Evolutionary conservation across 2,329 filamentous ascomycete genomes (phyloP).

Genomic region (Bipolaris bicolor): DNA sequence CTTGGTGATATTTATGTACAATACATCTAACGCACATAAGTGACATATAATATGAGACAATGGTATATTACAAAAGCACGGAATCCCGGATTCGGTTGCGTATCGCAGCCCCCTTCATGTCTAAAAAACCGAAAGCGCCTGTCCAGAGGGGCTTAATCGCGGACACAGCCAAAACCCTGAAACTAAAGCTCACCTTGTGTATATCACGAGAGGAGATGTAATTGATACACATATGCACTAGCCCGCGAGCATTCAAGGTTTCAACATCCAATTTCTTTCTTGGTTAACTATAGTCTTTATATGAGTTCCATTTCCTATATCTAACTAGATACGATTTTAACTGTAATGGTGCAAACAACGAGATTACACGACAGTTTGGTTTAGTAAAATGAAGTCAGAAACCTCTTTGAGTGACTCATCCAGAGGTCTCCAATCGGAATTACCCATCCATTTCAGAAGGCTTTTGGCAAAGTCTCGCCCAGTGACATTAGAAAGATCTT

Average conservation of each 20-base stretch:
- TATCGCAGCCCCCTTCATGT: background rate
- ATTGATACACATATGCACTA: background rate
- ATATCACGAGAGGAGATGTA: too few species aligned
- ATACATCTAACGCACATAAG: background rate
- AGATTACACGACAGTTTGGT: background rate
- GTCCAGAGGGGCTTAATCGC: too few species aligned
- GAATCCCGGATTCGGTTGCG: background rate
- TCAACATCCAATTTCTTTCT: background rate
- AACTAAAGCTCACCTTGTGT: too few species aligned
- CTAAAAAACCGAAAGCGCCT: too few species aligned
- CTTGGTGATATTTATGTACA: background rate
- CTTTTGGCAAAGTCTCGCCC: background rate
- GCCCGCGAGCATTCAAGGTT: background rate
- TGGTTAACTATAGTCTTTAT: background rate
- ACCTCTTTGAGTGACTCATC: conserved; percentile 1
- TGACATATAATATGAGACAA: background rate
- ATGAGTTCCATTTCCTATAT: background rate
- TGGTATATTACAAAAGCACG: background rate
- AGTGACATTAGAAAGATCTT: conserved; percentile 3
- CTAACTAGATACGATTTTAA: background rate
- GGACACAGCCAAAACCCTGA: too few species aligned
- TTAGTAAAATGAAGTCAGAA: background rate
- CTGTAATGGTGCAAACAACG: background rate
- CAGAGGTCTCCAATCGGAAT: background rate
- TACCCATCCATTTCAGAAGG: conserved; percentile 1